Conservation (phyloP, 257 asterid species). For the Forsythia viridissima region DNA sequence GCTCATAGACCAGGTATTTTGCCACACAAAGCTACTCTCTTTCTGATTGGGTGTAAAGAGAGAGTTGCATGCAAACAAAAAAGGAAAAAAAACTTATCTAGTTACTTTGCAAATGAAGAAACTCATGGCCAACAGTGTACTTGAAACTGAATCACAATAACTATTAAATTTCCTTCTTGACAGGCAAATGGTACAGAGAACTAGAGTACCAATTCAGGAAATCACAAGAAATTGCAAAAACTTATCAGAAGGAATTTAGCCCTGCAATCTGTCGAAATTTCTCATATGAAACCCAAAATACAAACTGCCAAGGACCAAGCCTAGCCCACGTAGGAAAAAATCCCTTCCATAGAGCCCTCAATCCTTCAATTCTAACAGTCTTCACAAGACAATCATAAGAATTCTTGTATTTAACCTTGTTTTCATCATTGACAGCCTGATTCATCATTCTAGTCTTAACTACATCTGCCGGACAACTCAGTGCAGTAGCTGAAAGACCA, state of each 20-base stretch:
- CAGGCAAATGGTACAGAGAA: not conserved
- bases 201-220: not conserved
- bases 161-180: conserved; percentile 38
- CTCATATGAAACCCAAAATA: conserved; percentile 87
- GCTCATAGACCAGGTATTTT: too few relatives aligned
- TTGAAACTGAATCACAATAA: not conserved
- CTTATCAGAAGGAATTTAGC: conserved; percentile 56
- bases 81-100: conserved; percentile 22
- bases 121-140: not conserved
- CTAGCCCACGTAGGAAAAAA: conserved; percentile 95
- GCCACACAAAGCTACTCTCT: too few relatives aligned
- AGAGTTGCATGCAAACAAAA: too few relatives aligned
- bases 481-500: conserved; percentile 67
- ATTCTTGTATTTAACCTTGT: conserved; percentile 43
- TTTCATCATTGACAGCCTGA: conserved; percentile 37
- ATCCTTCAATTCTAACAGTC: conserved; percentile 46
- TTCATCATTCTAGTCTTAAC: conserved; percentile 88
- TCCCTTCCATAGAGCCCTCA: conserved; percentile 82
- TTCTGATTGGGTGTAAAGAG: too few relatives aligned
- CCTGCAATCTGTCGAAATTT: conserved; percentile 67
- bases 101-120: not conserved
- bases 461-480: conserved; percentile 90
- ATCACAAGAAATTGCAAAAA: not conserved
- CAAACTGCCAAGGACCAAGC: conserved; percentile 96
- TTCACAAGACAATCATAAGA: conserved; percentile 71